Evolutionary conservation across 495 filamentous ascomycete species (phyloP), one percentile per base, ranked within the genome.

Genomic region (Xylaria intraflava): DNA sequence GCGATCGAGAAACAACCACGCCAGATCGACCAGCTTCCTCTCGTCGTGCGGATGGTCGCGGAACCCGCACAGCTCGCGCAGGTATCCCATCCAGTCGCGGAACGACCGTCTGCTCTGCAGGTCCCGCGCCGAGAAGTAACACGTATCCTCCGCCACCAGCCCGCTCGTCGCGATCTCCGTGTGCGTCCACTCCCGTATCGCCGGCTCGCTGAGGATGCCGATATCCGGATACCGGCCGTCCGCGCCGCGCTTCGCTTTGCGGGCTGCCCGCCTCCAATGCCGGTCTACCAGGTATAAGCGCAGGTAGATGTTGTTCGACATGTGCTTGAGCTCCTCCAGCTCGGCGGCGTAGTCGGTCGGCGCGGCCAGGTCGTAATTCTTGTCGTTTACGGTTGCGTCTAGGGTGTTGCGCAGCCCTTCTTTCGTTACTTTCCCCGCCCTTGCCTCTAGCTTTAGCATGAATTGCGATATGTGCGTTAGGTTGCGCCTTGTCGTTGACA

Each of bases 1-100:
- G 1, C 62, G 60, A 33, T 64, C 63, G 1, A 66, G 30, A 33
- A 66, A 66, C 7, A 44, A 33, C 63, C 63, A 66, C 9, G 56
- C 61, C 2, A 66, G 48, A 11, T 56, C 19, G 0, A 66, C 58
- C 2, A 66, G 49, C 23, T 66, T 64, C 2, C 8, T 6, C 31
- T 64, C 56, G 2, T 66, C 63, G 33, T 22, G 20, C 29, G 53
- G 60, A 22, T 59, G 30, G 6, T 61, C 53, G 6, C 52, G 40
- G 19, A 66, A 61, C 2, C 39, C 26, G 41, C 63, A 59, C 7
- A 53, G 19, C 8, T 48, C 11, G 3, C 17, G 36, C 14, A 66
- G 26, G 26, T 66, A 56, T 2, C 10, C 16, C 2, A 61, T 22
- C 60, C 61, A 66, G 2, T 66, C 63, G 7, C 47, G 11, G 16